phyloP scores from a whole-genome alignment of 257 asterid species.

The Solanum sitiens region DNA sequence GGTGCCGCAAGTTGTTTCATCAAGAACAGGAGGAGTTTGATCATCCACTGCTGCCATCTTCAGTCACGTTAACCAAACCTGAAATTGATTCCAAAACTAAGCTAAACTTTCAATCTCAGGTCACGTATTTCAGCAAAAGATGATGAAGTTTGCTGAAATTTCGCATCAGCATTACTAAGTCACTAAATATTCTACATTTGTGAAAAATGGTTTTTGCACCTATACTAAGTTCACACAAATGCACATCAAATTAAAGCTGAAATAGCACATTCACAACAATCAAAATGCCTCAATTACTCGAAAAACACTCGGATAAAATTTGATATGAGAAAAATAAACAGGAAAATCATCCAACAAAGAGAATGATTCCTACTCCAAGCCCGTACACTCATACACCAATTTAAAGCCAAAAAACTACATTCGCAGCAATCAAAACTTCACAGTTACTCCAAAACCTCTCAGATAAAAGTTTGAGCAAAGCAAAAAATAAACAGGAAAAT shows the following conservation, averaged over 20 bases:
- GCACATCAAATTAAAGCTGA: constrained; percentile 3
- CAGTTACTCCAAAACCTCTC: neutral
- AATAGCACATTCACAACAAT: neutral
- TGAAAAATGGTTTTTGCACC: neutral
- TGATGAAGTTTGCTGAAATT: neutral
- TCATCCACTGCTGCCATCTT: constrained; percentile 63
- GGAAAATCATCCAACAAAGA: neutral
- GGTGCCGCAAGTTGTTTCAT: constrained; percentile 70
- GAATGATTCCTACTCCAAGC: neutral
- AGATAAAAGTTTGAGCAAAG: neutral
- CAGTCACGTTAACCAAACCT: constrained; percentile 9
- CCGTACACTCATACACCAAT: neutral
- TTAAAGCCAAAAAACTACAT: neutral
- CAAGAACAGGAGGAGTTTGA: constrained; percentile 28
- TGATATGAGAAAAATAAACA: neutral
- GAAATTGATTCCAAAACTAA: neutral
- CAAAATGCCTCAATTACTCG: neutral
- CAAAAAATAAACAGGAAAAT: neutral
- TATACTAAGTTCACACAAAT: neutral
- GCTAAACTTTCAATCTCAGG: neutral
- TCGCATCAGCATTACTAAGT: neutral
- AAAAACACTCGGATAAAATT: neutral
- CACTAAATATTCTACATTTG: neutral
- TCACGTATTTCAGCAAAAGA: neutral
- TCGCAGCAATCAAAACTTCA: neutral